Base-by-base conservation (phyloP, 805 yeast genomes). In the Wickerhamomyces canadensis region DNA sequence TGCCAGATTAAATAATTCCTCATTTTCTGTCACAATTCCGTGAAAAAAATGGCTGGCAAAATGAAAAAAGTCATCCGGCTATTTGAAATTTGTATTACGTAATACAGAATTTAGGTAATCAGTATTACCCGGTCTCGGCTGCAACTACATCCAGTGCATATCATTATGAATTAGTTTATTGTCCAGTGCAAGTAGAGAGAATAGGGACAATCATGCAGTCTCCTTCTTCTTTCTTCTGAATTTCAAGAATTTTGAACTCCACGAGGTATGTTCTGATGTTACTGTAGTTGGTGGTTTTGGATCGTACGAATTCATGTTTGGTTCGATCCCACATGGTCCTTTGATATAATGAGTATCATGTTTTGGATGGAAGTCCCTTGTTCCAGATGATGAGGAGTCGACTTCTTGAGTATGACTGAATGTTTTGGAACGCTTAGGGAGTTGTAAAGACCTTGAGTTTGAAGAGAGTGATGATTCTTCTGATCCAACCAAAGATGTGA, bases 241-340 rank as follows among this genome's bases (percentile, higher is more conserved):
- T n/a, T 18, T 41, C 15, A 39, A 28, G 8, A 44, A 7, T 18
- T 27, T 44, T 15, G 31, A 31, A 17, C 41, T 34, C 48, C 48
- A 44, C 4, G 23, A 27, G 12, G 38, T 27, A 12, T 31, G 8
- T 15, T 24, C 23, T 5, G 31, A 27, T 16, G 32, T 27, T 7
- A 6, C n/a, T n/a, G 27, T 25, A n/a, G 19, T 25, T 18, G 50
- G 50, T 1, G 47, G 45, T 24, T 27, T 34, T 18, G 51, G 51
- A 25, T 47, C 31, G 33, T 40, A 47, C 7, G 47, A 37, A 16
- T 25, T 17, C 2, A 27, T 18, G 9, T 34, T 27, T 14, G 49
- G 49, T 19, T 25, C 41, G 19, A 47, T 45, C 1, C 48, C 48
- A 37, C 51, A 47, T 4, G 51, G 51, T 2, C 47, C 49, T 27